Conservation (phyloP, 108 stramenopile genomes). For the Cyclotella distinguenda region DNA sequence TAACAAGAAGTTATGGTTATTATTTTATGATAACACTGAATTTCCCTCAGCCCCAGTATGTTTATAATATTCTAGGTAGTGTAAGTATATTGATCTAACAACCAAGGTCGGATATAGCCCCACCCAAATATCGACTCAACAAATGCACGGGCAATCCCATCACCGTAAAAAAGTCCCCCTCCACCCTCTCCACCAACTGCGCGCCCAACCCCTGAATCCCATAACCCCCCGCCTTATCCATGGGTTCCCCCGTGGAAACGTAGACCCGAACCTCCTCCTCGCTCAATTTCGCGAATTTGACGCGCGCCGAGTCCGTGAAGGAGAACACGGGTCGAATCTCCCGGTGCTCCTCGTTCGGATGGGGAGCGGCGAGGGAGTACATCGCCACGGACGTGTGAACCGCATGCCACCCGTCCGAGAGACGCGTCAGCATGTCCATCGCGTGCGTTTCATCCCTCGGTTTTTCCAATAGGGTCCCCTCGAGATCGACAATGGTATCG, state of each 20-base stretch:
- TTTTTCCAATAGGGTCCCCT: slow-evolving; percentile 81
- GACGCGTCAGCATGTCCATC: slow-evolving; percentile 59
- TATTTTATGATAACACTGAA: too few relatives aligned
- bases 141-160: slow-evolving; percentile 94
- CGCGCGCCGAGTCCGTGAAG: slow-evolving; percentile 80
- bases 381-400: slow-evolving; percentile 92
- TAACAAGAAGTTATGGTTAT: too few relatives aligned
- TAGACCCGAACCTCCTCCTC: slow-evolving; percentile 70
- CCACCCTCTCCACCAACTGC: slow-evolving; percentile 65
- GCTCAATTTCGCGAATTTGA: slow-evolving; percentile 70
- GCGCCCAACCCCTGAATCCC: slow-evolving; percentile 95
- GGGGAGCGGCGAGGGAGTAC: slow-evolving; percentile 46
- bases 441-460: slow-evolving; percentile 77
- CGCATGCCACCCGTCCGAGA: slow-evolving; percentile 80
- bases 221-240: slow-evolving; percentile 96
- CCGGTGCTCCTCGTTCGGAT: slow-evolving; percentile 1
- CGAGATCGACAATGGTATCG: slow-evolving; percentile 81
- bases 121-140: slow-evolving; percentile 56
- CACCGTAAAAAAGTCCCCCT: slow-evolving; percentile 89
- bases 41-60: too few relatives aligned
- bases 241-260: slow-evolving; percentile 86
- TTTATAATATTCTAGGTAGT: too few relatives aligned
- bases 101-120: slow-evolving; percentile 26
- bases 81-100: background rate
- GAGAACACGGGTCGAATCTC: slow-evolving; percentile 48